phyloP scores from a whole-genome alignment of 768 basidiomycete genomes.

The Leccinellum albellum region DNA sequence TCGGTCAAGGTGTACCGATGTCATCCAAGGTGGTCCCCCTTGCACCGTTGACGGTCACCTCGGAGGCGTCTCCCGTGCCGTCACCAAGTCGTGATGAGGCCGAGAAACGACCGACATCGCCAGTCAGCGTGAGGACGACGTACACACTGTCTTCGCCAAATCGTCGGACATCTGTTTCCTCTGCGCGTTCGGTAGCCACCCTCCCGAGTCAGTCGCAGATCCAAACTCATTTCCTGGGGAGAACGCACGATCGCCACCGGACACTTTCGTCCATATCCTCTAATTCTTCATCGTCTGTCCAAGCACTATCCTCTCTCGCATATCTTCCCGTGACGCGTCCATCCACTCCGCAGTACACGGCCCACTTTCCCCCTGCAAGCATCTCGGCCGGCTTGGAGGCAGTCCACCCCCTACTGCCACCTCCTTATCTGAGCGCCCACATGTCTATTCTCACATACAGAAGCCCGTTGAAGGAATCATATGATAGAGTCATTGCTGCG shows the following conservation, averaged over 20 bases:
- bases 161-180: conserved; percentile 56
- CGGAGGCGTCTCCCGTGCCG: conserved; percentile 45
- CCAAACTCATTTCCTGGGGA: conserved; percentile 32
- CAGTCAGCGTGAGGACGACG: conserved; percentile 38
- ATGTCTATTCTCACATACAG: conserved; percentile 63
- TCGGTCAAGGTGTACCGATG: conserved; percentile 39
- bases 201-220: conserved; percentile 42
- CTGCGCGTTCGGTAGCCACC: conserved; percentile 56
- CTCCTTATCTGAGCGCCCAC: conserved; percentile 68
- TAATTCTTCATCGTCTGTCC: conserved; percentile 41
- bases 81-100: conserved; percentile 30
- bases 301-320: conserved; percentile 54
- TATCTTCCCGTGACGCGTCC: conserved; percentile 45
- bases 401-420: conserved; percentile 68
- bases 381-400: conserved; percentile 51
- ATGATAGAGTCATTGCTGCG: conserved; percentile 60
- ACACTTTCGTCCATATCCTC: conserved; percentile 58
- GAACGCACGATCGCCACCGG: conserved; percentile 43
- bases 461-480: conserved; percentile 65
- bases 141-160: conserved; percentile 31
- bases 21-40: conserved; percentile 46
- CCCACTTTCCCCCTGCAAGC: conserved; percentile 64
- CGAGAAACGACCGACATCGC: conserved; percentile 29
- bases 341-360: conserved; percentile 43
- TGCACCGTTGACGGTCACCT: conserved; percentile 58